Evolutionary conservation across 2,329 filamentous ascomycete species (phyloP).

Genomic region (Colletotrichum trifolii): DNA sequence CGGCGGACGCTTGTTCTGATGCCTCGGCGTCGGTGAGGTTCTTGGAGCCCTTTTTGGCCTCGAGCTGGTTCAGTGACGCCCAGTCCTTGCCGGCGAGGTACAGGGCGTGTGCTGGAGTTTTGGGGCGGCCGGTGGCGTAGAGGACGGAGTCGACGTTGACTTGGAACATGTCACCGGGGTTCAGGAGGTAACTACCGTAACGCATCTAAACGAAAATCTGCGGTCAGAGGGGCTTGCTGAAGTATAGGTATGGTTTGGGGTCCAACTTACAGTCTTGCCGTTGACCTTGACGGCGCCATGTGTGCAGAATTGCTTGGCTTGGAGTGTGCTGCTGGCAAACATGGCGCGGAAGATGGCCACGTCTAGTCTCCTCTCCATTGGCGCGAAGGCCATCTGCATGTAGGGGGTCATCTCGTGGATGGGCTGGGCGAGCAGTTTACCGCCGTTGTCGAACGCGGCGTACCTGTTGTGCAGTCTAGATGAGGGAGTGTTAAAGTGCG

Average conservation of each 20-base stretch:
- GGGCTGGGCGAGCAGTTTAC: constrained; percentile 45
- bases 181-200: constrained; percentile 91
- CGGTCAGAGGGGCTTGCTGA: background rate
- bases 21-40: background rate
- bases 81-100: constrained; percentile 38
- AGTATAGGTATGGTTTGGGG: background rate
- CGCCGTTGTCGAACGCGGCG: background rate
- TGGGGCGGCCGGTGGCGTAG: constrained; percentile 83
- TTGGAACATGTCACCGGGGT: constrained; percentile 98
- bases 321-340: constrained; percentile 92
- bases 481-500: background rate
- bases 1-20: constrained; percentile 24
- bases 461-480: background rate
- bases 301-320: constrained; percentile 93
- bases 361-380: constrained; percentile 89
- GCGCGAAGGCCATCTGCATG: constrained; percentile 96
- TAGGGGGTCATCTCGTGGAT: constrained; percentile 76
- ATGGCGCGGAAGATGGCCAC: constrained; percentile 94
- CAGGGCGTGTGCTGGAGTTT: constrained; percentile 52
- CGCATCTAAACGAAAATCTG: constrained; percentile 73
- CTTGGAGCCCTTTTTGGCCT: constrained; percentile 45
- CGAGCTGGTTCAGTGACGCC: constrained; percentile 43
- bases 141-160: constrained; percentile 91
- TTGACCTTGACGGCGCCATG: constrained; percentile 96
- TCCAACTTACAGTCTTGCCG: constrained; percentile 81